These are phyloP conservation scores for Fusarium avenaceum DNA, from an alignment of 2,329 filamentous ascomycete genomes.

Conservation along the genomic window DNA sequence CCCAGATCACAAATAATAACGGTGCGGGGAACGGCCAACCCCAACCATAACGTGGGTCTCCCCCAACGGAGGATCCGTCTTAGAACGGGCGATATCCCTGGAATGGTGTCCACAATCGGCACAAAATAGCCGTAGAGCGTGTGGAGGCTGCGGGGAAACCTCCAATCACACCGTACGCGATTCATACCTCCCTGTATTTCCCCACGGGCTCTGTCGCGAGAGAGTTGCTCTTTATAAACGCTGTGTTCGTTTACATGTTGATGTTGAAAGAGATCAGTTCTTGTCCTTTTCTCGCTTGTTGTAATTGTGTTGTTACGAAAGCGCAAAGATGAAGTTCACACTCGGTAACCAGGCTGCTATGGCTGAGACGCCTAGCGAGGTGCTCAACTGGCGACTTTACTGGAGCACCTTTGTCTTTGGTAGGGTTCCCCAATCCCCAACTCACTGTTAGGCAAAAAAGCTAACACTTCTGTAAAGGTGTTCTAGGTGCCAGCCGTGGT, in stretches of 20 bases:
- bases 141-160: conserved; percentile 12
- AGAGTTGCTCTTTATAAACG: no score
- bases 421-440: rapidly evolving
- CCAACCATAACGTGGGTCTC: not conserved
- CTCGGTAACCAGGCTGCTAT: conserved; percentile 30
- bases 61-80: not conserved
- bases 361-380: conserved; percentile 28
- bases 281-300: no score
- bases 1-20: no score
- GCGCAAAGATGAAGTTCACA: conserved; percentile 25
- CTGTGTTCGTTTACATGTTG: no score
- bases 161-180: not conserved
- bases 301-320: no score
- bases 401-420: conserved; percentile 33
- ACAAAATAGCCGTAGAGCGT: conserved; percentile 12
- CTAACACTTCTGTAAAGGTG: conserved; percentile 1
- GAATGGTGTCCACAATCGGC: conserved; percentile 23
- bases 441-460: rapidly evolving
- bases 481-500: conserved; percentile 27
- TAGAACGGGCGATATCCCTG: not conserved
- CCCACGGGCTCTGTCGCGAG: not conserved
- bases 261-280: no score
- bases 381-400: conserved; percentile 29
- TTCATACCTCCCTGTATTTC: not conserved
- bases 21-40: conserved; percentile 6